These are phyloP conservation scores for Termitomyces sp. DNA, from an alignment of 768 basidiomycete species.

Conservation along the genomic window DNA sequence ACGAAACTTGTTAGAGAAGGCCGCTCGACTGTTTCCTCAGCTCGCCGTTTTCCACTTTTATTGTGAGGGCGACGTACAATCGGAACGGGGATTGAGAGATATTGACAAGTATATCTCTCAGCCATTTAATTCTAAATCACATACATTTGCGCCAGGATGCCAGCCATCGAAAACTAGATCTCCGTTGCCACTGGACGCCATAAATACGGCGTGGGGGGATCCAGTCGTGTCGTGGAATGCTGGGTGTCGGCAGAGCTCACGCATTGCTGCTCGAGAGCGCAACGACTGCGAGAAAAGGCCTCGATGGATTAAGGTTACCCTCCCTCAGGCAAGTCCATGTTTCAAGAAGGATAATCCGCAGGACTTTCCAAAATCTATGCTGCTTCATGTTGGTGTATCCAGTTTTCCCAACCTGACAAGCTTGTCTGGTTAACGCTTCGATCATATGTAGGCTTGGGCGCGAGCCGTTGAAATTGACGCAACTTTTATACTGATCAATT, in stretches of 20 bases:
- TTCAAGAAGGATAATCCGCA: not conserved
- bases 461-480: slow-evolving; percentile 9
- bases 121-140: not conserved
- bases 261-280: not conserved
- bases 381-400: slow-evolving; percentile 1
- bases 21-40: not conserved
- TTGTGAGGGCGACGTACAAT: not conserved
- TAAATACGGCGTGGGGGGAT: not conserved
- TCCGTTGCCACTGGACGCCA: not conserved
- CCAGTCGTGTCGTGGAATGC: not conserved
- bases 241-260: not conserved
- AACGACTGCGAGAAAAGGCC: not conserved
- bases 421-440: not conserved
- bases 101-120: not conserved
- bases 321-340: not conserved
- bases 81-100: not conserved
- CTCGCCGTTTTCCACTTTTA: slow-evolving; percentile 8
- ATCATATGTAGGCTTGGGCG: slow-evolving; percentile 12
- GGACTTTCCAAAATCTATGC: not conserved
- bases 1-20: not conserved
- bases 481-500: slow-evolving; percentile 14
- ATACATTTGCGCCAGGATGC: not conserved
- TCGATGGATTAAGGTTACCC: not conserved
- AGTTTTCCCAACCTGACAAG: not conserved
- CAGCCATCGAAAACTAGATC: not conserved